Percentiles rank a stretch among this genome's conserved stretches.
Evolutionary conservation across 2,329 filamentous ascomycete genomes (phyloP).

Genomic region (Calonectria fujianensis): DNA sequence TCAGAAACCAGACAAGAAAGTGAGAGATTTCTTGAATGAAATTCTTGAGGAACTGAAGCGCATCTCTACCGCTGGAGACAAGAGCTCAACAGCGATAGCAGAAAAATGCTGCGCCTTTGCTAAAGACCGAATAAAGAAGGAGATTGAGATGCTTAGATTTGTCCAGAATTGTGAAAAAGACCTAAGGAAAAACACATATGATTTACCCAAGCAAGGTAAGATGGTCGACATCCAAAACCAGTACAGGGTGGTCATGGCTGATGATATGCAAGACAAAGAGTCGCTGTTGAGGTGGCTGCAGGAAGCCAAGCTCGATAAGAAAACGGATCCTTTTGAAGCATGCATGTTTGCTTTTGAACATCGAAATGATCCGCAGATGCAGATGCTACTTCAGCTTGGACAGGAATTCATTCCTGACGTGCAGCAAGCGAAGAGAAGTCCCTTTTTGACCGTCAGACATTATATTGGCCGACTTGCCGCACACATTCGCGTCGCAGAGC

Average conservation of each 20-base stretch:
- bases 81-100: conserved; percentile 24
- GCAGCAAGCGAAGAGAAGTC: neutral
- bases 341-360: conserved; percentile 44
- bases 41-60: conserved; percentile 48
- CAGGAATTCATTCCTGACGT: neutral
- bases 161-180: conserved; percentile 41
- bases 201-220: conserved; percentile 35
- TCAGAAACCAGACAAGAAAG: conserved; percentile 44
- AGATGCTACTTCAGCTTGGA: conserved; percentile 28
- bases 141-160: conserved; percentile 46
- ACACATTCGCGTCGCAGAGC: conserved; percentile 61
- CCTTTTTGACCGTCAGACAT: conserved; percentile 61
- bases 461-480: conserved; percentile 67
- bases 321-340: conserved; percentile 2
- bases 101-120: conserved; percentile 48
- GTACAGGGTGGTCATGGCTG: neutral
- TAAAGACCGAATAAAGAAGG: conserved; percentile 49
- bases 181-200: conserved; percentile 12
- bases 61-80: neutral
- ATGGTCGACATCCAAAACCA: neutral
- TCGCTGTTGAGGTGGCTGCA: conserved; percentile 41
- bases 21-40: conserved; percentile 56
- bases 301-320: conserved; percentile 17
- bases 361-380: conserved; percentile 47
- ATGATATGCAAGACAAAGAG: conserved; percentile 26